phyloP scores from a whole-genome alignment of 2,329 filamentous ascomycete genomes.

The Ophiocordyceps polyrhachis-furcata region DNA sequence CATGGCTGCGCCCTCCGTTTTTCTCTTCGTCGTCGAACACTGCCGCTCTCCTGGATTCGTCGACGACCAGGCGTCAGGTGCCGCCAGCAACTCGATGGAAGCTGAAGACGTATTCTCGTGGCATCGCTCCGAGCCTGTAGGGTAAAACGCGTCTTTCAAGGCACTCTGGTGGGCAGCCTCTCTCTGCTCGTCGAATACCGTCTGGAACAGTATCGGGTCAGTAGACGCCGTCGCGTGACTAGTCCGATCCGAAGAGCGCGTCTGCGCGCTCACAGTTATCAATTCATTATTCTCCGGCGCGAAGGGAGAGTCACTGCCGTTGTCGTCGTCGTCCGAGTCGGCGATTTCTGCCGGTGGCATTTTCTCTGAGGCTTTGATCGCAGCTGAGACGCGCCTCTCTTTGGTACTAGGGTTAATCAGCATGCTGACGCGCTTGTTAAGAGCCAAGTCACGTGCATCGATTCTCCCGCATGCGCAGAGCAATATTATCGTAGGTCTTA shows the following conservation, averaged over 20 bases:
- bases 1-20: not conserved
- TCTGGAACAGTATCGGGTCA: slow-evolving; percentile 27
- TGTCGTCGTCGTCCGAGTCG: slow-evolving; percentile 19
- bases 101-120: not conserved
- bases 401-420: not conserved
- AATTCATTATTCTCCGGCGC: not conserved
- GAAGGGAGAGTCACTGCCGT: slow-evolving; percentile 5
- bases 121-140: not conserved
- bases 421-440: not conserved
- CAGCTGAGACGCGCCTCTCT: not conserved
- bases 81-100: not conserved
- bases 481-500: too few species aligned
- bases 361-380: not conserved
- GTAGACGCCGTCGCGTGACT: slow-evolving; percentile 22
- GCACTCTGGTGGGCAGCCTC: slow-evolving; percentile 10
- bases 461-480: too few species aligned
- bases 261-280: slow-evolving; percentile 1
- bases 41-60: not conserved
- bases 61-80: not conserved
- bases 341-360: slow-evolving; percentile 14
- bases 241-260: slow-evolving; percentile 8
- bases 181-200: slow-evolving; percentile 27
- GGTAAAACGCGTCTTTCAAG: not conserved
- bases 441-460: not conserved
- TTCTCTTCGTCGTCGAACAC: not conserved